Evolutionary conservation across 106 monocot genomes (phyloP).

Genomic region (Iris macrosiphon): DNA sequence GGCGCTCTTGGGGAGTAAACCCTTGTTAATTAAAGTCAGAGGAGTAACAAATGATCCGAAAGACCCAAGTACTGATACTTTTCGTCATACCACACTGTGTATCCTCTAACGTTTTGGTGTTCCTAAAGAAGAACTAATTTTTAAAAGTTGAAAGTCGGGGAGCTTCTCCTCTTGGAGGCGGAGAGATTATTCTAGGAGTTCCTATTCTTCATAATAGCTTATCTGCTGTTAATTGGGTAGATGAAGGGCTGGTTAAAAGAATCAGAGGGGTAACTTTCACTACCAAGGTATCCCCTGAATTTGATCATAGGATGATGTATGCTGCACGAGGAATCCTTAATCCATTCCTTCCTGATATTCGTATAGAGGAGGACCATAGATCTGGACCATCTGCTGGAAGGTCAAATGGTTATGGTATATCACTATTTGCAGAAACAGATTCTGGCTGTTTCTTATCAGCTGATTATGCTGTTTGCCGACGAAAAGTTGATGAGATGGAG

Average conservation of each 20-base stretch:
- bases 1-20: constrained; percentile 72
- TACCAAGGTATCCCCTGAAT: constrained; percentile 67
- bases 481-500: too few relatives aligned
- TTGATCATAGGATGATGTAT: constrained; percentile 60
- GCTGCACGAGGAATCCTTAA: constrained; percentile 83
- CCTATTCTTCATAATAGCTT: constrained; percentile 55
- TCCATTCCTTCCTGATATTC: constrained; percentile 76
- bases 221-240: constrained; percentile 57
- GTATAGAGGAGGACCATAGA: constrained; percentile 76
- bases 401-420: too few relatives aligned
- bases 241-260: constrained; percentile 95
- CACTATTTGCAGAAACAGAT: too few relatives aligned
- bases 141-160: constrained; percentile 81
- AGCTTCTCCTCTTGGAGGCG: constrained; percentile 83
- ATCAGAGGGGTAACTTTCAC: constrained; percentile 87
- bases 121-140: constrained; percentile 63
- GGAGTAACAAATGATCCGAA: constrained; percentile 88
- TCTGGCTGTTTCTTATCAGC: too few relatives aligned
- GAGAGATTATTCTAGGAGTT: constrained; percentile 67
- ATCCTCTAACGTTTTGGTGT: constrained; percentile 90
- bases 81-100: constrained; percentile 61
- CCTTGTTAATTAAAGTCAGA: constrained; percentile 71
- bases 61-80: constrained; percentile 85
- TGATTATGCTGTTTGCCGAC: too few relatives aligned
- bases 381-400: constrained; percentile 62